Conservation (phyloP, 768 basidiomycete species). For the Chalciporus piperatus region DNA sequence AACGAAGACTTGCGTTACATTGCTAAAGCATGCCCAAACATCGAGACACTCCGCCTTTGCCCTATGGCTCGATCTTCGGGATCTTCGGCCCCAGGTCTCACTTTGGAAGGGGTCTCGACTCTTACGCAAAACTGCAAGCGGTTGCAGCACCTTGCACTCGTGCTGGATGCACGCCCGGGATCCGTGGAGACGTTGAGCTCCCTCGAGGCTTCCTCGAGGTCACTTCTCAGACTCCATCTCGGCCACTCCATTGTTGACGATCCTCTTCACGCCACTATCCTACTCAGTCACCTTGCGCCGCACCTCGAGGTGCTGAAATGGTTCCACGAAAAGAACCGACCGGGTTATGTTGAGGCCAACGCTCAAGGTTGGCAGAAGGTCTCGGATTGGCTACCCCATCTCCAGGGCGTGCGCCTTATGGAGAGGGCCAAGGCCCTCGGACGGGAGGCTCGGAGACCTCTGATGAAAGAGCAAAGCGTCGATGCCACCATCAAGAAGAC, state of each 20-base stretch:
- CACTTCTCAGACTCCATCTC: slow-evolving; percentile 67
- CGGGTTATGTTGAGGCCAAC: slow-evolving; percentile 64
- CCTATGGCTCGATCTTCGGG: slow-evolving; percentile 65
- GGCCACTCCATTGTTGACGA: slow-evolving; percentile 74
- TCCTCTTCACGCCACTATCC: slow-evolving; percentile 65
- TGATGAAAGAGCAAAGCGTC: slow-evolving; percentile 40
- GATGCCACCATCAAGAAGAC: slow-evolving; percentile 49
- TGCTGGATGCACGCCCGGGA: slow-evolving; percentile 55
- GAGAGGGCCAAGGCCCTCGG: slow-evolving; percentile 50
- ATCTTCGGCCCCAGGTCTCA: slow-evolving; percentile 52
- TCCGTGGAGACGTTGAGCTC: slow-evolving; percentile 44
- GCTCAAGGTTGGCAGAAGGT: slow-evolving; percentile 68
- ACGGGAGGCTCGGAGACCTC: slow-evolving; percentile 15
- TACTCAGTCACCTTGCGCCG: slow-evolving; percentile 77
- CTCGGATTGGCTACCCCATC: slow-evolving; percentile 65
- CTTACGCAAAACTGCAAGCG: slow-evolving; percentile 57
- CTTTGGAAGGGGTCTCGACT: slow-evolving; percentile 58
- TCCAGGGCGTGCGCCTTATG: slow-evolving; percentile 61
- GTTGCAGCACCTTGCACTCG: slow-evolving; percentile 63
- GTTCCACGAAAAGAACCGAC: slow-evolving; percentile 78
- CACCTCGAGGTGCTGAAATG: slow-evolving; percentile 65
- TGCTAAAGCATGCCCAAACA: slow-evolving; percentile 59
- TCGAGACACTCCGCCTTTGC: slow-evolving; percentile 68
- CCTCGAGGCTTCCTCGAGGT: slow-evolving; percentile 54
- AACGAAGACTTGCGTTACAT: slow-evolving; percentile 57